Conservation (phyloP, 352 stramenopile genomes). For the Phytopythium mirpurense region DNA sequence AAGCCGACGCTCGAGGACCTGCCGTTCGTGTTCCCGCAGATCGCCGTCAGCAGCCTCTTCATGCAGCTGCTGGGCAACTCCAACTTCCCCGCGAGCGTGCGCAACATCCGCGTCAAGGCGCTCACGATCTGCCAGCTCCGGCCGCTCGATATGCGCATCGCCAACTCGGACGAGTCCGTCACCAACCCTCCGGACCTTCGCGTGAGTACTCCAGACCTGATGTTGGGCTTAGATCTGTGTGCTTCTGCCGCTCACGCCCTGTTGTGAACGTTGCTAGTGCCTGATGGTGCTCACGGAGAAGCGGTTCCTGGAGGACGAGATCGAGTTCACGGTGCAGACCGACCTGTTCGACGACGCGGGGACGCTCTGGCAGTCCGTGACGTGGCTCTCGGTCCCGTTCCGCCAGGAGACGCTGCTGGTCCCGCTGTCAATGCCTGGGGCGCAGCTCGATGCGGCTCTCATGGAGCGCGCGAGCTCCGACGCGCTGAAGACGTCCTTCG, state of each 20-base stretch:
- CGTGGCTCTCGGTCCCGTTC: slow-evolving; percentile 57
- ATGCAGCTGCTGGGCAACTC: slow-evolving; percentile 80
- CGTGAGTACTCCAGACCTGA: slow-evolving; percentile 17
- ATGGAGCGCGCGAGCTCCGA: slow-evolving; percentile 14
- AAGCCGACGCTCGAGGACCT: slow-evolving; percentile 63
- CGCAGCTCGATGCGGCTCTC: slow-evolving; percentile 32
- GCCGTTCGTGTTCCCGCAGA: slow-evolving; percentile 73
- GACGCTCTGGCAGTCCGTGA: slow-evolving; percentile 74
- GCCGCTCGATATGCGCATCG: slow-evolving; percentile 66
- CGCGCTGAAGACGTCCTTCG: slow-evolving; percentile 18
- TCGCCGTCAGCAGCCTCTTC: slow-evolving; percentile 55
- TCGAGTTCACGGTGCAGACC: slow-evolving; percentile 75
- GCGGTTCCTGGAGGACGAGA: slow-evolving; percentile 54
- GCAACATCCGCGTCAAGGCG: slow-evolving; percentile 47
- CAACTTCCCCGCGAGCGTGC: slow-evolving; percentile 61
- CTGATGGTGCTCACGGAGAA: slow-evolving; percentile 77
- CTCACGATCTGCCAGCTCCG: slow-evolving; percentile 75
- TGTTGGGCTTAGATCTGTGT: neutral
- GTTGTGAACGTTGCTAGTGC: slow-evolving; percentile 24
- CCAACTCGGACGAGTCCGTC: slow-evolving; percentile 23
- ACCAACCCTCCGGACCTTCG: slow-evolving; percentile 25
- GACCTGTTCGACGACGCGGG: slow-evolving; percentile 68
- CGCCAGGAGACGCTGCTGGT: slow-evolving; percentile 50
- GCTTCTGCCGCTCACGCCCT: too few species aligned
- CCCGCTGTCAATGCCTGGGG: slow-evolving; percentile 35